These are phyloP conservation scores for Hibiscus tridactylites DNA, from an alignment of 345 rosid genomes.

Conservation along the genomic window DNA sequence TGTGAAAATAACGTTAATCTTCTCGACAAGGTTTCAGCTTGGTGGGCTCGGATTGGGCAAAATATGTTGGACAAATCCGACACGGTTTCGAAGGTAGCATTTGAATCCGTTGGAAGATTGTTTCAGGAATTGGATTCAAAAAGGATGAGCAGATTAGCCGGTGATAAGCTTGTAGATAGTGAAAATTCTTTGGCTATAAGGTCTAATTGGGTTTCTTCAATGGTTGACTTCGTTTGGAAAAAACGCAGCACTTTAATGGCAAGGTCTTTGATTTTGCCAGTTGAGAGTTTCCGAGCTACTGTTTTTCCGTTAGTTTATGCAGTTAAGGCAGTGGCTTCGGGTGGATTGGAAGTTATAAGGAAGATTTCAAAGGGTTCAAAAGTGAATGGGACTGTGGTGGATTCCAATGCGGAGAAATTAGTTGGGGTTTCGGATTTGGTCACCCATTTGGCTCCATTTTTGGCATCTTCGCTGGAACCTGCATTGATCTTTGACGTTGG, in stretches of 20 bases:
- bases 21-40: slow-evolving; percentile 71
- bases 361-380: slow-evolving; percentile 57
- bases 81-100: slow-evolving; percentile 84
- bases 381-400: slow-evolving; percentile 35
- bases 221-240: slow-evolving; percentile 79
- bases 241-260: slow-evolving; percentile 72
- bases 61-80: slow-evolving; percentile 84
- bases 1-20: slow-evolving; percentile 80
- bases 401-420: slow-evolving; percentile 77
- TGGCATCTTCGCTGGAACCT: slow-evolving; percentile 88
- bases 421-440: slow-evolving; percentile 86
- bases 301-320: slow-evolving; percentile 84
- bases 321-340: slow-evolving; percentile 86
- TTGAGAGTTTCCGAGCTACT: slow-evolving; percentile 79
- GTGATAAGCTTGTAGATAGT: slow-evolving; percentile 91
- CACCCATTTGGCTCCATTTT: slow-evolving; percentile 80
- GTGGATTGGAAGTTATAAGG: slow-evolving; percentile 65
- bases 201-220: slow-evolving; percentile 86
- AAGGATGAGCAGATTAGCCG: slow-evolving; percentile 89
- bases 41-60: slow-evolving; percentile 83
- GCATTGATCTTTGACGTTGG: slow-evolving; percentile 94
- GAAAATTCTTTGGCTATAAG: slow-evolving; percentile 86
- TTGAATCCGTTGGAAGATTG: slow-evolving; percentile 84
- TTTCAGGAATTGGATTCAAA: slow-evolving; percentile 89
- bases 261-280: slow-evolving; percentile 74